Percentiles rank a stretch among this genome's conserved stretches.
These are phyloP conservation scores for Backusella mclennaniae DNA, from an alignment of 192 early-diverging fungal species.

Conservation along the genomic window DNA sequence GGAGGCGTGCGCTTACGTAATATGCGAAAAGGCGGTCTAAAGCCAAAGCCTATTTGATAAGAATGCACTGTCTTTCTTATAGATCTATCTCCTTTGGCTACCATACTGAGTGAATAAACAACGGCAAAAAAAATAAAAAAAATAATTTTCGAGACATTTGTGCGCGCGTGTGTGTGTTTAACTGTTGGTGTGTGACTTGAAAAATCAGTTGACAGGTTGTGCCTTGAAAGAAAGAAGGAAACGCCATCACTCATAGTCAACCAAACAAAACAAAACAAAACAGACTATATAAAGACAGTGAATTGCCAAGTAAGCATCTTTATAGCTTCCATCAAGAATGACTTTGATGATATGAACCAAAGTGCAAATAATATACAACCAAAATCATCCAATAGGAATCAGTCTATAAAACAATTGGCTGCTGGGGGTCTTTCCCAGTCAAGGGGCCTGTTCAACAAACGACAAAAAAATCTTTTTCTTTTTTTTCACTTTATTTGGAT, in stretches of 20 bases:
- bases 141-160: background rate
- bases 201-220: background rate
- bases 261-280: too few relatives aligned
- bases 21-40: constrained; percentile 92
- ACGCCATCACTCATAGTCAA: too few relatives aligned
- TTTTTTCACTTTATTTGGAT: background rate
- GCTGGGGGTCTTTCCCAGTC: constrained; percentile 6
- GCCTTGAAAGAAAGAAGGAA: too few relatives aligned
- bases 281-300: too few relatives aligned
- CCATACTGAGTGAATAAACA: constrained; percentile 52
- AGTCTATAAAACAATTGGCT: background rate
- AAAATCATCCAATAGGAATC: background rate
- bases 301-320: too few relatives aligned
- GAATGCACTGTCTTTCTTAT: constrained; percentile 81
- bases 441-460: constrained; percentile 7
- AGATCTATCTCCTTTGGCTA: constrained; percentile 76
- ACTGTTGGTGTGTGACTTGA: background rate
- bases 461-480: background rate
- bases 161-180: too few relatives aligned
- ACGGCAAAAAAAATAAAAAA: constrained; percentile 9
- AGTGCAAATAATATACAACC: too few relatives aligned
- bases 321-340: too few relatives aligned
- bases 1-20: constrained; percentile 45
- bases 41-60: constrained; percentile 80
- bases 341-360: too few relatives aligned